These are phyloP conservation scores for Lachancea kluyveri DNA, from an alignment of 805 yeast species.

Conservation along the genomic window DNA sequence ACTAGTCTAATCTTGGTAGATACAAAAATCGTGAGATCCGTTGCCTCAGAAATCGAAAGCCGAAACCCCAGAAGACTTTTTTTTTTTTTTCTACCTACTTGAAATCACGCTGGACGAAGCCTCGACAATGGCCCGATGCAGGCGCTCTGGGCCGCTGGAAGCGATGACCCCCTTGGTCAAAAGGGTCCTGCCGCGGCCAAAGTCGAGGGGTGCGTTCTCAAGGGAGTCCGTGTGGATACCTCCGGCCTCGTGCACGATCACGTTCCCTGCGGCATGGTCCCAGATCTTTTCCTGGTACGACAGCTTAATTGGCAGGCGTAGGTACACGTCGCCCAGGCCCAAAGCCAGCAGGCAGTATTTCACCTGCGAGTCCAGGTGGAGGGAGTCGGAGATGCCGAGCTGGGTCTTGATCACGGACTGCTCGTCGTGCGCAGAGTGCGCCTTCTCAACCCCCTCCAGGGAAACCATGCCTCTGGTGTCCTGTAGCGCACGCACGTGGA, in stretches of 20 bases:
- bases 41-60: too few species aligned
- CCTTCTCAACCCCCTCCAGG: constrained; percentile 87
- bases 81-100: constrained; percentile 11
- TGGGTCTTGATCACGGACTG: constrained; percentile 67
- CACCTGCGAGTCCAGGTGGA: constrained; percentile 91
- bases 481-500: constrained; percentile 40
- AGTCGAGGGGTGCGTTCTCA: constrained; percentile 65
- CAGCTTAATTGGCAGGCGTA: constrained; percentile 75
- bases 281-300: constrained; percentile 89
- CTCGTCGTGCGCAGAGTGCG: constrained; percentile 86
- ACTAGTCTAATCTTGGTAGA: too few species aligned
- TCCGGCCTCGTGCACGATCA: constrained; percentile 83
- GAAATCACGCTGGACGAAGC: constrained; percentile 20
- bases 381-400: constrained; percentile 58
- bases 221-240: constrained; percentile 81
- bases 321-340: constrained; percentile 89
- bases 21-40: too few species aligned
- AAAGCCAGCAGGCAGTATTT: constrained; percentile 87
- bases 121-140: constrained; percentile 23
- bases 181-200: constrained; percentile 79
- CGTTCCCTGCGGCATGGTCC: constrained; percentile 98
- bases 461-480: constrained; percentile 25
- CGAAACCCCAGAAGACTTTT: too few species aligned
- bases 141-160: constrained; percentile 35
- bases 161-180: constrained; percentile 91